These are phyloP conservation scores for Protea cynaroides DNA, from an alignment of 164 flowering plant genomes.

Conservation along the genomic window DNA sequence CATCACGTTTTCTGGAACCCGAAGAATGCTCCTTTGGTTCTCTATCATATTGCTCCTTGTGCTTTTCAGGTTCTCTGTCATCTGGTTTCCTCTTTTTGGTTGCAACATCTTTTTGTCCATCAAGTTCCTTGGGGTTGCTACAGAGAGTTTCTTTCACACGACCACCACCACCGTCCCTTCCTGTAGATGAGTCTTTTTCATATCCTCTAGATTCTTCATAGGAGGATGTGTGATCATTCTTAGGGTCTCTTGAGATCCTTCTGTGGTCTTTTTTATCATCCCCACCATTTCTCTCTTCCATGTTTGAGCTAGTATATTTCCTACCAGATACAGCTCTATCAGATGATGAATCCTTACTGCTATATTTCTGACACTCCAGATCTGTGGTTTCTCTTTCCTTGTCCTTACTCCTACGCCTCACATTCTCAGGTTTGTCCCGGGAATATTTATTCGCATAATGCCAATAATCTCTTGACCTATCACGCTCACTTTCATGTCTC, in stretches of 20 bases:
- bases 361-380: constrained; percentile 27
- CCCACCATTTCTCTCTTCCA: constrained; percentile 28
- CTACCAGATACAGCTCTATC: constrained; percentile 35
- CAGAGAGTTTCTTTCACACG: constrained; percentile 29
- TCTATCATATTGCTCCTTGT: constrained; percentile 23
- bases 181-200: constrained; percentile 23
- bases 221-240: constrained; percentile 22
- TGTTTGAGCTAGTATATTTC: constrained; percentile 17
- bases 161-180: constrained; percentile 26
- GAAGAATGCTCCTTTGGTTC: constrained; percentile 23
- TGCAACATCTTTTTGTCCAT: constrained; percentile 26
- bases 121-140: constrained; percentile 30
- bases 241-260: constrained; percentile 39
- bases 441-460: constrained; percentile 36
- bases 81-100: constrained; percentile 36
- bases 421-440: constrained; percentile 44
- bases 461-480: constrained; percentile 41
- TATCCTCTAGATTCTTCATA: constrained; percentile 36
- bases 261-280: constrained; percentile 40
- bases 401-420: constrained; percentile 40
- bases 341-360: constrained; percentile 27
- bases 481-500: constrained; percentile 39
- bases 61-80: constrained; percentile 27
- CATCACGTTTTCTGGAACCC: constrained; percentile 7
- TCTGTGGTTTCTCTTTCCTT: constrained; percentile 32